Evolutionary conservation across 306 rosid species (phyloP), one percentile per base, ranked within the genome.

Genomic region (Cucumis melo): DNA sequence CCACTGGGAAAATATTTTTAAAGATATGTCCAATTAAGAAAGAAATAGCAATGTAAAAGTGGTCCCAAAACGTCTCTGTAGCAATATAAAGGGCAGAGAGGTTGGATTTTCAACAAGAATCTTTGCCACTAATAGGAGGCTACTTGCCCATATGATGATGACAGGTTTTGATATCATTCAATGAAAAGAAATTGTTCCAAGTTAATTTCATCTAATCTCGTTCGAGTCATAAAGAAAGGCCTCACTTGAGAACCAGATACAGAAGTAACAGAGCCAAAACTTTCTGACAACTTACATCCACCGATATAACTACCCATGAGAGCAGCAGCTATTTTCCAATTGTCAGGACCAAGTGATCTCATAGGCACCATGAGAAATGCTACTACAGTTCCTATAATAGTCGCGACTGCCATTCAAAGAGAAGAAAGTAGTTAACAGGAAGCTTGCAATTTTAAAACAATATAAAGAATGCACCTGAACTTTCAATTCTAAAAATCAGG

Each of bases 251-350:
- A 74, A 42, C 56, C 0, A 59, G 24, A 32, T 67, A 17, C 67
- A 58, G 66, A 58, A 75, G 42, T 12, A 66, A 68, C 5, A 50
- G 66, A 24, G 36, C 11, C 13, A 55, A 76, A 15, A 36, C 17
- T 39, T 57, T 23, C 24, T 36, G 67, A 75, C 44, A 21, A 84
- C 87, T 84, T 82, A 86, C 89, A 84, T 84, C 87, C 89, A 68
- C 87, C 89, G 59, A 86, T 84, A 56, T 86, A 86, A 76, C 86
- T 86, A 24, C 87, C 88, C 87, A 87, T 85, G 64, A 87, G 82
- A 41, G 87, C 90, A 62, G 88, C 78, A 61, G 85, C 90, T 76
- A 85, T 77, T 71, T 87, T 87, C 85, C 90, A 85, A 75, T 81
- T 87, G 78, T 87, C 90, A n/a, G 78, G 76, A 41, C 90, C 88